Evolutionary conservation across 2,329 filamentous ascomycete genomes (phyloP).

Genomic region (Aspergillus sp.): DNA sequence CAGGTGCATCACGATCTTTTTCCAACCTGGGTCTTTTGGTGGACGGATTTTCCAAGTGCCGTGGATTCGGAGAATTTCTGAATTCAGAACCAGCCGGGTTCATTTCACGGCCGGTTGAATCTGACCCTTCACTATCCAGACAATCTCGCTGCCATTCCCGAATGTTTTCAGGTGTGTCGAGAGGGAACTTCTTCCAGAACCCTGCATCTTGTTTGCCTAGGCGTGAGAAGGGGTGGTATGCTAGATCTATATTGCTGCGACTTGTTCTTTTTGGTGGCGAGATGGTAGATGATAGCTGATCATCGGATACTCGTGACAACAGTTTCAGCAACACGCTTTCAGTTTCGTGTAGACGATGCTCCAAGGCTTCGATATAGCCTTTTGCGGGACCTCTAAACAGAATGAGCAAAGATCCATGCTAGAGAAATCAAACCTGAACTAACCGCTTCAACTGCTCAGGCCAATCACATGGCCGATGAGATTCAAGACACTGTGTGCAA

Average conservation of each 20-base stretch:
- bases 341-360: slow-evolving; percentile 39
- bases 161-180: slow-evolving; percentile 28
- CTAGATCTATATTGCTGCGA: neutral
- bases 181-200: slow-evolving; percentile 34
- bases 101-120: neutral
- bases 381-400: slow-evolving; percentile 40
- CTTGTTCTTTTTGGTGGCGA: neutral
- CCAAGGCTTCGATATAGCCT: slow-evolving; percentile 42
- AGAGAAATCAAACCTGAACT: neutral
- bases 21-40: too few species aligned
- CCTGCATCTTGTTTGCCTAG: slow-evolving; percentile 29
- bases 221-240: slow-evolving; percentile 15
- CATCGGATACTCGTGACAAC: slow-evolving; percentile 27
- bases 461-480: slow-evolving; percentile 32
- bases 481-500: slow-evolving; percentile 31
- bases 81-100: too few species aligned
- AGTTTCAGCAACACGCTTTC: slow-evolving; percentile 36
- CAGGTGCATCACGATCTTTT: too few species aligned
- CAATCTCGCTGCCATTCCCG: slow-evolving; percentile 33
- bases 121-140: neutral
- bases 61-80: too few species aligned
- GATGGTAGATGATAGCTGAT: slow-evolving; percentile 24
- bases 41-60: too few species aligned
- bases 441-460: slow-evolving; percentile 36
- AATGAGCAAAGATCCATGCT: too few species aligned